Conservation (phyloP, 2,329 filamentous ascomycete species). For the Chrysosporium queenslandicum region DNA sequence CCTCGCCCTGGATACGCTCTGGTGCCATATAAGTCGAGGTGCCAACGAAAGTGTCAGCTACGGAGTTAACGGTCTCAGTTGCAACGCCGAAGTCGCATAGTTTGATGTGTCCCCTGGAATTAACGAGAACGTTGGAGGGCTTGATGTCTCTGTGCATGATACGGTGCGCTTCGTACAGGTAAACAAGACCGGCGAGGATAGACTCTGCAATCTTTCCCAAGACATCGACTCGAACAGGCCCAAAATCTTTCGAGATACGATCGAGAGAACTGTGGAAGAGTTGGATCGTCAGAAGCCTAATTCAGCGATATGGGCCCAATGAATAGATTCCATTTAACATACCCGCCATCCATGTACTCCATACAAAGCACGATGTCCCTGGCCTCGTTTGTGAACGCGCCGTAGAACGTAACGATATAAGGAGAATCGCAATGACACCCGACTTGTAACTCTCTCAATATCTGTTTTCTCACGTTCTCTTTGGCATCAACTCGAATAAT, state of each 20-base stretch:
- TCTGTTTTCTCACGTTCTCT: slow-evolving; percentile 91
- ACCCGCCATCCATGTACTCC: slow-evolving; percentile 99
- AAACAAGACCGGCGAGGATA: slow-evolving; percentile 82
- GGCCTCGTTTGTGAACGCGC: slow-evolving; percentile 89
- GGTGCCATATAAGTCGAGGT: slow-evolving; percentile 99
- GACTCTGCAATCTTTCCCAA: slow-evolving; percentile 96
- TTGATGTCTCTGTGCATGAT: slow-evolving; percentile 99
- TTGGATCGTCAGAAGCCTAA: slow-evolving; percentile 14
- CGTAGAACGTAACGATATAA: slow-evolving; percentile 96
- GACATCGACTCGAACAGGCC: slow-evolving; percentile 89
- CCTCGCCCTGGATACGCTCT: slow-evolving; percentile 91
- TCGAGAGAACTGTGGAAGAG: slow-evolving; percentile 63
- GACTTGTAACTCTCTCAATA: slow-evolving; percentile 92
- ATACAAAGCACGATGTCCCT: slow-evolving; percentile 99
- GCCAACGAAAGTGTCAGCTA: slow-evolving; percentile 95
- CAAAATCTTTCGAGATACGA: slow-evolving; percentile 86
- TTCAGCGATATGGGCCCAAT: slow-evolving; percentile 1
- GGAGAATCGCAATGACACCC: slow-evolving; percentile 97
- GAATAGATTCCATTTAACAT: slow-evolving; percentile 34
- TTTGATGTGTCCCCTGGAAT: slow-evolving; percentile 90
- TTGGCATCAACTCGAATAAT: slow-evolving; percentile 98
- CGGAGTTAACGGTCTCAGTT: slow-evolving; percentile 92
- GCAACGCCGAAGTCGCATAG: slow-evolving; percentile 99
- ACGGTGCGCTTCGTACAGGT: slow-evolving; percentile 87
- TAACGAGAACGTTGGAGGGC: slow-evolving; percentile 92